phyloP scores from a whole-genome alignment of 2,329 filamentous ascomycete species.

The Amphichorda felina region DNA sequence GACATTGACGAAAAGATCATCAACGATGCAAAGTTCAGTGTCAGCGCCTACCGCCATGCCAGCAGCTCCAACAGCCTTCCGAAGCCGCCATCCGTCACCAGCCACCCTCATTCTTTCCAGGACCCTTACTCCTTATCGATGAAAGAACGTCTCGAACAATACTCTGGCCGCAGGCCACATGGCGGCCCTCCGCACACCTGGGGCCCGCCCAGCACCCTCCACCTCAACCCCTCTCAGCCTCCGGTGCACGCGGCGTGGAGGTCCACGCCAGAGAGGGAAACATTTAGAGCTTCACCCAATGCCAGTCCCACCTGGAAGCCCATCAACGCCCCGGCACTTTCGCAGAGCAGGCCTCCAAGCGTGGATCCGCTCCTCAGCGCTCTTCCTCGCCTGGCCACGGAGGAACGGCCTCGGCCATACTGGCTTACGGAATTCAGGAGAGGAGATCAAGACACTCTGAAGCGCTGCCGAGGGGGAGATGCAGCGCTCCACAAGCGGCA shows the following conservation, averaged over 20 bases:
- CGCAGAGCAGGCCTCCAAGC: not conserved
- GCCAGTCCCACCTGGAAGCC: not conserved
- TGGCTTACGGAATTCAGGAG: too few relatives aligned
- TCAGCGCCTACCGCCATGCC: constrained; percentile 2
- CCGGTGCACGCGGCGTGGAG: not conserved
- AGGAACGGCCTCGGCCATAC: too few relatives aligned
- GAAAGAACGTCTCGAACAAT: not conserved
- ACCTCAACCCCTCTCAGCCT: not conserved
- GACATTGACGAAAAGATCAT: constrained; percentile 48
- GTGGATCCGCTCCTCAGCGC: too few relatives aligned
- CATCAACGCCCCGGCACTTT: not conserved
- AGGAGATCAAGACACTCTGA: too few relatives aligned
- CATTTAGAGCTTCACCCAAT: not conserved
- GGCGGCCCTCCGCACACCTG: not conserved
- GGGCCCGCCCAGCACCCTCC: not conserved
- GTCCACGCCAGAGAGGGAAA: too few relatives aligned
- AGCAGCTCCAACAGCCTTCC: not conserved
- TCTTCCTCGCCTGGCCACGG: too few relatives aligned
- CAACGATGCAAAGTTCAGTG: constrained; percentile 28
- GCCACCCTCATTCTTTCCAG: constrained; percentile 1
- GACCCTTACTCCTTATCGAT: not conserved
- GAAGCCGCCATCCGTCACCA: not conserved
- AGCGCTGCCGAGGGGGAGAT: too few relatives aligned
- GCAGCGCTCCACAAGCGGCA: too few relatives aligned
- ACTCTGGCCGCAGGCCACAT: not conserved